These are phyloP conservation scores for Globisporangium irregulare DNA, from an alignment of 352 stramenopile species.

Conservation along the genomic window DNA sequence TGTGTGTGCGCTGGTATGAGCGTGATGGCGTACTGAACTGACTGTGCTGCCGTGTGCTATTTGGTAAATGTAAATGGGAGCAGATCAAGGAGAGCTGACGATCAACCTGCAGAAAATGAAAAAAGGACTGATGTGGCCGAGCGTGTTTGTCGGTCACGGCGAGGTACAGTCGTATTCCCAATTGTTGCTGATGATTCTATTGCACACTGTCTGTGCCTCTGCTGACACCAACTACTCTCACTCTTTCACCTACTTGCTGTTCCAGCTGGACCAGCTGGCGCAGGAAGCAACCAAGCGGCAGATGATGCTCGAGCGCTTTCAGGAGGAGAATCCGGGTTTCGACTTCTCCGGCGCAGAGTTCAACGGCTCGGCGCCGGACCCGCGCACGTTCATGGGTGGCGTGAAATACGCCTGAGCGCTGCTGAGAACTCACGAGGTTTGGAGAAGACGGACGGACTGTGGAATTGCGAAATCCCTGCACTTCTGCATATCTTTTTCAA, in stretches of 20 bases:
- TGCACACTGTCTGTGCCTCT: not conserved
- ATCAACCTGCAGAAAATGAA: constrained; percentile 96
- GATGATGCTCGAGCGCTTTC: constrained; percentile 97
- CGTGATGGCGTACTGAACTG: no score
- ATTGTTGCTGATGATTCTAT: not conserved
- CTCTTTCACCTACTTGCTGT: not conserved
- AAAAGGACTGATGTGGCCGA: constrained; percentile 93
- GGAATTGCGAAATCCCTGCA: no score
- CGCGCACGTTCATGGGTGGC: constrained; percentile 97
- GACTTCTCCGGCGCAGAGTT: constrained; percentile 98
- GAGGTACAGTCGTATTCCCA: constrained; percentile 34
- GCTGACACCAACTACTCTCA: not conserved
- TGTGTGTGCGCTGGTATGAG: not conserved
- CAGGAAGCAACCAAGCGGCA: constrained; percentile 94
- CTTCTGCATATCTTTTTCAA: no score
- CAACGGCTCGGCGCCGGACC: constrained; percentile 94
- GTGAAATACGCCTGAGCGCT: constrained; percentile 76
- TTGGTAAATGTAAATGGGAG: not conserved
- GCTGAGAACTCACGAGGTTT: not conserved
- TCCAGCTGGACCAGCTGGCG: constrained; percentile 86
- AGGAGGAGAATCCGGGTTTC: constrained; percentile 98
- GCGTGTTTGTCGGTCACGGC: constrained; percentile 85
- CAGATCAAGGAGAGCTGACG: constrained; percentile 86
- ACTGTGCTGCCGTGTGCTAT: not conserved
- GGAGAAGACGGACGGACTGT: not conserved